These are phyloP conservation scores for Cryphonectria nitschkei DNA, from an alignment of 2,329 filamentous ascomycete genomes.

Conservation along the genomic window DNA sequence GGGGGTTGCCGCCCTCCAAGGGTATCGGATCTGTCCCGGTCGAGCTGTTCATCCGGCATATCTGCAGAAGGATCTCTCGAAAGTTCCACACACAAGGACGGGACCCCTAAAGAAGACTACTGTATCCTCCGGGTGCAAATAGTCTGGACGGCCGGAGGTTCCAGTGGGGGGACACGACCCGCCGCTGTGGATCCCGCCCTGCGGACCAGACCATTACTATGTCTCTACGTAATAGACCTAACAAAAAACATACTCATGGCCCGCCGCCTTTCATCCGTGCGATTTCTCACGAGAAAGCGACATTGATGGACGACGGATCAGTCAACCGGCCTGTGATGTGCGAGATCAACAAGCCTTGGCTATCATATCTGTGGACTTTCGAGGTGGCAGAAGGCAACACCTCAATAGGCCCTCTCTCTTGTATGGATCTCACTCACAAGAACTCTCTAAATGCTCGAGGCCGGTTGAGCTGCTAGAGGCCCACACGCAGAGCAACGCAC, in stretches of 20 bases:
- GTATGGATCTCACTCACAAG: background rate
- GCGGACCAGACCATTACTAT: background rate
- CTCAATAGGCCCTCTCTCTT: background rate
- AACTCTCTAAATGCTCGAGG: background rate
- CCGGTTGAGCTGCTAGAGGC: background rate
- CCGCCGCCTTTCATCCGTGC: background rate
- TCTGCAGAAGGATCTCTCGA: background rate
- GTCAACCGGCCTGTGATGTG: background rate
- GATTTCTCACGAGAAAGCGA: background rate
- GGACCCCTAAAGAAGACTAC: background rate
- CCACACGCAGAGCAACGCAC: background rate
- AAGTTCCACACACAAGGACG: background rate
- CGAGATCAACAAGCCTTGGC: background rate
- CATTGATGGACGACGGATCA: background rate
- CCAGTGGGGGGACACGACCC: background rate
- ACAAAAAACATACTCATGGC: too few species aligned
- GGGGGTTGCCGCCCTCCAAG: background rate
- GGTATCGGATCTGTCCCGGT: background rate
- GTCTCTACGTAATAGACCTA: background rate
- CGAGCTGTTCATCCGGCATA: background rate
- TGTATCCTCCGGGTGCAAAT: background rate
- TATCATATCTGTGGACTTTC: background rate
- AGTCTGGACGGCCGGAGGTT: background rate
- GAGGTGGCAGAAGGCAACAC: background rate
- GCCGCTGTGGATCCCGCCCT: conserved; percentile 2